Evolutionary conservation across 2,329 filamentous ascomycete species (phyloP).

Genomic region (Neonectria punicea): DNA sequence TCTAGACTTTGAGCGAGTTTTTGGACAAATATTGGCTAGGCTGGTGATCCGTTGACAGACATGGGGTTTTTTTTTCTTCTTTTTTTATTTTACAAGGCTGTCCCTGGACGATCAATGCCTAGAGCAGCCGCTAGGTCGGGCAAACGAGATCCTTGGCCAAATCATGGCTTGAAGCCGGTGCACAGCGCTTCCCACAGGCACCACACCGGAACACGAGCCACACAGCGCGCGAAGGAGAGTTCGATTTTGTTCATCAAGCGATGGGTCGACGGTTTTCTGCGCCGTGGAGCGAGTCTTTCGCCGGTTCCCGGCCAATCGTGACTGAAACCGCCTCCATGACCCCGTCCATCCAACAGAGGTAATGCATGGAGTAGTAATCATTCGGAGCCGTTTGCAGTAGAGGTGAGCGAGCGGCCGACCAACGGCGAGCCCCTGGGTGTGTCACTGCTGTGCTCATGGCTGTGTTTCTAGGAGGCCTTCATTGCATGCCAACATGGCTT

Average conservation of each 20-base stretch:
- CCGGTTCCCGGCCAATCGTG: slow-evolving; percentile 10
- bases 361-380: background rate
- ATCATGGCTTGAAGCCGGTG: slow-evolving; percentile 21
- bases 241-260: slow-evolving; percentile 25
- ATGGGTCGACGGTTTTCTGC: slow-evolving; percentile 32
- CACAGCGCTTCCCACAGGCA: slow-evolving; percentile 18
- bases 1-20: slow-evolving; percentile 36
- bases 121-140: slow-evolving; percentile 28
- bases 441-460: slow-evolving; percentile 3
- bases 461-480: background rate
- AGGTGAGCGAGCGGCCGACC: background rate
- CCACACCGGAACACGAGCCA: slow-evolving; percentile 28
- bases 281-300: slow-evolving; percentile 19
- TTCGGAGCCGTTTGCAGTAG: slow-evolving; percentile 1
- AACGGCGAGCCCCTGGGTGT: slow-evolving; percentile 12
- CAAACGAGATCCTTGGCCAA: slow-evolving; percentile 19
- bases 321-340: slow-evolving; percentile 12
- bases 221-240: slow-evolving; percentile 24
- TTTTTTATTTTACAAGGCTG: slow-evolving; percentile 35
- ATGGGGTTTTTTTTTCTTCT: background rate
- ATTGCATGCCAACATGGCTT: slow-evolving; percentile 1
- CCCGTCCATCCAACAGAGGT: slow-evolving; percentile 12
- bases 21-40: slow-evolving; percentile 5
- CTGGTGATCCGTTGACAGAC: slow-evolving; percentile 9
- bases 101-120: slow-evolving; percentile 30